Base-by-base conservation (phyloP, 73 alveolate species). In the Paramecium bursaria region DNA sequence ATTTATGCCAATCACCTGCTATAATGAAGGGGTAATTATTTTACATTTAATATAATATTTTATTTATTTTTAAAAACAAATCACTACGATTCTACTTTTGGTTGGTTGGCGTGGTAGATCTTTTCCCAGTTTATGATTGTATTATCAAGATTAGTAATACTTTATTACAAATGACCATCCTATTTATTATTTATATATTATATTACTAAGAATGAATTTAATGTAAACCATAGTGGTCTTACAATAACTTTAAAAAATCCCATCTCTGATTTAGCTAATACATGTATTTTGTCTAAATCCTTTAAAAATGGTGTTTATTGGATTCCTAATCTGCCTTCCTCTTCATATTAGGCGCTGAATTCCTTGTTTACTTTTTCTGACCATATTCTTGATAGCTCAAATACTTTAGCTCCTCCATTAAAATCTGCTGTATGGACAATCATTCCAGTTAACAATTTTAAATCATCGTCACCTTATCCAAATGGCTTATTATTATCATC, bases 391-490 rank as follows among this genome's bases (percentile, higher is more conserved):
- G 89, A 79, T 19, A 79, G 23, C 26, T 48, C 85, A 73, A 79
- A 79, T 39, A 73, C 74, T 42, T 79, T 79, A 55, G 89, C 89
- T 10, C 85, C 89, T 19, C 89, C 89, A 52, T 61, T 79, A 54
- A 79, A 79, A 54, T 79, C 89, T 54, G 89, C 89, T 22, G 89
- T 79, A 9, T 79, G 89, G 23, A 79, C 54, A 42, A 79, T 79
- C 89, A 79, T 79, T 25, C 89, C 89, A 54, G 89, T 79, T 11
- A 79, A 46, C 17, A 79, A 30, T 42, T 79, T 73, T 0, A 79
- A 15, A 25, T 79, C 89, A 31, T 33, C 85, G 17, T 79, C 89
- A 27, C 89, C 76, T 26, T 35, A 4, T 21, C 57, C 67, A 53
- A 42, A 42, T 53, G 19, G 27, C 29, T 54, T 25, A 0, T 33